Conservation (phyloP, 106 monocot species). For the Chionographis japonica region DNA sequence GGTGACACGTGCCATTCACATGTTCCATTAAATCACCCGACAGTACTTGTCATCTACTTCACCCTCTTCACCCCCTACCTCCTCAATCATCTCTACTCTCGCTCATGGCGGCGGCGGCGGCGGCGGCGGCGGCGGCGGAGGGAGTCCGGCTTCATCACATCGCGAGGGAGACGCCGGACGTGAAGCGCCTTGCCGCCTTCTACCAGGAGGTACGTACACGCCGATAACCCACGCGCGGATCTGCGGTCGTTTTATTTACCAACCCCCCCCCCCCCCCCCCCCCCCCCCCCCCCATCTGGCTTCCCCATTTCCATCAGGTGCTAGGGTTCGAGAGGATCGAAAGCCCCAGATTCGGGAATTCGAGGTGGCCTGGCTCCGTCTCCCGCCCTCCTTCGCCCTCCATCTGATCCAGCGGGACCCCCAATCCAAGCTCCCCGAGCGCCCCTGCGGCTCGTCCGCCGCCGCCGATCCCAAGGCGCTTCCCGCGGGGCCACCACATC, state of each 20-base stretch:
- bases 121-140: slow-evolving; percentile 16
- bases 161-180: slow-evolving; percentile 67
- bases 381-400: slow-evolving; percentile 45
- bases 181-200: slow-evolving; percentile 74
- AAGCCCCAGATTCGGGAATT: slow-evolving; percentile 56
- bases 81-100: background rate
- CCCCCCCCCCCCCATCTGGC: background rate
- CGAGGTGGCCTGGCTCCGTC: slow-evolving; percentile 64
- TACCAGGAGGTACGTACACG: slow-evolving; percentile 47
- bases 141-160: slow-evolving; percentile 62
- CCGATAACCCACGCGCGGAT: no score
- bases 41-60: background rate
- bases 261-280: background rate
- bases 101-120: slow-evolving; percentile 4
- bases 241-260: background rate
- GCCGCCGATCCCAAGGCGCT: slow-evolving; percentile 48
- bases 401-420: slow-evolving; percentile 85
- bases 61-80: background rate
- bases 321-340: slow-evolving; percentile 73
- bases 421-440: slow-evolving; percentile 50
- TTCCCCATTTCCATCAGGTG: slow-evolving; percentile 21
- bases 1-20: background rate
- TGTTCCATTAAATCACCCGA: background rate
- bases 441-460: slow-evolving; percentile 20
- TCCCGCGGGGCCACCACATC: slow-evolving; percentile 68